Percentiles rank a stretch among this genome's conserved stretches.
phyloP scores from a whole-genome alignment of 345 rosid species.

The Aquilaria malaccensis region DNA sequence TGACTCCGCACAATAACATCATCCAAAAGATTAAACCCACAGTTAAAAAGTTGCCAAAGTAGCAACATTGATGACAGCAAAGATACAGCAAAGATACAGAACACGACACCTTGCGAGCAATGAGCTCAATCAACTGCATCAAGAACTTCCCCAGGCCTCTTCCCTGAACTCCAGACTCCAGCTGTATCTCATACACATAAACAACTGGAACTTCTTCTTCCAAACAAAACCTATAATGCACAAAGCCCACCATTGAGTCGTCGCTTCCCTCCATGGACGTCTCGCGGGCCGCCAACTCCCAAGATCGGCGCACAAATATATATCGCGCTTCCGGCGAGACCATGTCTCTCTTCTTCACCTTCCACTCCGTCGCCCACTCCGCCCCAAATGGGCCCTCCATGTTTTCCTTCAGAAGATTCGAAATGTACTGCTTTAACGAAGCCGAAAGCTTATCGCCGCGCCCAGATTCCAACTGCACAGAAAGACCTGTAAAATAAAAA shows the following conservation, averaged over 20 bases:
- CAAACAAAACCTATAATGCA: constrained; percentile 66
- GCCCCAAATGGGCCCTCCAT: constrained; percentile 69
- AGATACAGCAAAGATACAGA: constrained; percentile 3
- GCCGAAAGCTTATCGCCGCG: constrained; percentile 63
- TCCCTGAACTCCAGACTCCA: constrained; percentile 59
- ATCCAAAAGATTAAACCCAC: constrained; percentile 4
- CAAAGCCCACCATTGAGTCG: constrained; percentile 57
- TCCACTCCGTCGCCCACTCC: constrained; percentile 73
- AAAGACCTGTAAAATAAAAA: constrained; percentile 36
- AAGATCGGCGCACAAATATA: constrained; percentile 34
- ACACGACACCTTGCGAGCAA: constrained; percentile 64
- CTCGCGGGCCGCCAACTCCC: constrained; percentile 20
- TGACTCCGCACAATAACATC: constrained; percentile 34
- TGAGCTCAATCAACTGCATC: constrained; percentile 77
- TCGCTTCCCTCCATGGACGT: neutral
- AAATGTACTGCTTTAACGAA: constrained; percentile 43
- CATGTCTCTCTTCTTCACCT: constrained; percentile 78
- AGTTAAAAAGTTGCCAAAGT: constrained; percentile 1
- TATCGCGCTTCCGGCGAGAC: constrained; percentile 66
- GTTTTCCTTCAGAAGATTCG: constrained; percentile 61
- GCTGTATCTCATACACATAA: constrained; percentile 83
- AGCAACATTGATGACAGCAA: neutral
- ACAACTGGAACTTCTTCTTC: constrained; percentile 85
- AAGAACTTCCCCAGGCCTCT: constrained; percentile 77
- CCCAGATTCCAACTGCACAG: constrained; percentile 51